A percentile compares a stretch with the other conserved stretches of the same genome.
phyloP scores from a whole-genome alignment of 805 yeast genomes.

The Teunomyces stri region DNA sequence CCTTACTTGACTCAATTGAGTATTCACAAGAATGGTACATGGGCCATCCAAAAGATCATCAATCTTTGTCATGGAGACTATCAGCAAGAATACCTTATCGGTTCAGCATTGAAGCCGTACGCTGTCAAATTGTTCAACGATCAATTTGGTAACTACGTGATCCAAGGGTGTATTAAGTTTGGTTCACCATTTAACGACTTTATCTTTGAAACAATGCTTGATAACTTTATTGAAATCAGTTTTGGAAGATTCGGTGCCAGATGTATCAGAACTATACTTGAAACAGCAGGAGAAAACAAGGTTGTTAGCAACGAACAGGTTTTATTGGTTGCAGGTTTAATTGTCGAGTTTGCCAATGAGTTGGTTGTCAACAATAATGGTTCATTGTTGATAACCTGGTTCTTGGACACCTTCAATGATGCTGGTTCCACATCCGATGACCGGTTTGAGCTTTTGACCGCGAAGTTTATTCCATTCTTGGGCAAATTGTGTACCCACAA shows the following conservation, averaged over 20 bases:
- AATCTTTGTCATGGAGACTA: conserved; percentile 52
- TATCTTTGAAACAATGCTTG: conserved; percentile 77
- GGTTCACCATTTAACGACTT: conserved; percentile 87
- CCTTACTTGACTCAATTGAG: conserved; percentile 89
- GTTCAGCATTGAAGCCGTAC: conserved; percentile 70
- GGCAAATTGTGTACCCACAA: conserved; percentile 72
- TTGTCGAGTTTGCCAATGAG: conserved; percentile 73
- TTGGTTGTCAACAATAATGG: conserved; percentile 85
- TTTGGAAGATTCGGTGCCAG: conserved; percentile 93
- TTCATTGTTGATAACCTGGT: conserved; percentile 88
- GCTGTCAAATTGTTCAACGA: conserved; percentile 85
- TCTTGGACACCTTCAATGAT: conserved; percentile 66
- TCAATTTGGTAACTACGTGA: conserved; percentile 94
- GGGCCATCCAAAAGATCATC: conserved; percentile 98
- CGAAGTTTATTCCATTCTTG: conserved; percentile 59
- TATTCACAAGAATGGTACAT: conserved; percentile 95
- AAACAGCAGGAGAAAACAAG: conserved; percentile 57
- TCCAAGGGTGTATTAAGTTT: conserved; percentile 90
- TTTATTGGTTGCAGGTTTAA: conserved; percentile 69
- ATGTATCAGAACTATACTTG: conserved; percentile 90
- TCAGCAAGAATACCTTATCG: conserved; percentile 57
- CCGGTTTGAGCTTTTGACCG: conserved; percentile 64
- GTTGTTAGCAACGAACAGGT: conserved; percentile 57
- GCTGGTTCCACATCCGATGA: conserved; percentile 37
- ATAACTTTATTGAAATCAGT: conserved; percentile 76